Evolutionary conservation across 2,329 filamentous ascomycete species (phyloP), one percentile per base, ranked within the genome.

Genomic region (Bipolaris victoriae): DNA sequence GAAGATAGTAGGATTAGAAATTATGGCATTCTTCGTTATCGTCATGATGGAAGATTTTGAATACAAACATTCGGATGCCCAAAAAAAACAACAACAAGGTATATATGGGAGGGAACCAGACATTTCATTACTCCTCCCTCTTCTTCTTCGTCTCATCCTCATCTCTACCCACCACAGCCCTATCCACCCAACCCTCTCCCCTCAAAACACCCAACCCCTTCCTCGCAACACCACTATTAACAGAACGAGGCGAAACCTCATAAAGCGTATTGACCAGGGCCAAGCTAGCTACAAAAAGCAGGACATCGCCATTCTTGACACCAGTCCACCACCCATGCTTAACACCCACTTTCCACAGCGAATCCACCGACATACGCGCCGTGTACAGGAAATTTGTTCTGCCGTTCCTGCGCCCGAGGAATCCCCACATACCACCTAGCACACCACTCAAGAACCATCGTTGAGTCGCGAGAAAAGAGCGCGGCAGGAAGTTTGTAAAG

Each of bases 361-460:
- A 91, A 73, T 96, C 90, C 29, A 97, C 81, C 58, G 89, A 92
- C n/a, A 88, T 80, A 2, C 93, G 84, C 29, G 90, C 86, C 62
- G 86, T 88, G 76, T 95, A 95, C 59, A 97, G 68, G 76, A 96
- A 96, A 52, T 91, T 84, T 1, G 83, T 82, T 85, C 58, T 60
- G 2, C 75, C 69, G 20, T 83, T 80, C 48, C 81, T 80, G 43
- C 88, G 82, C 71, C 92, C 89, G 1, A 97, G 78, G 75, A 90
- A 90, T 0, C 90, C 91, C 88, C 93, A 97, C 24, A 95, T 77
- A 0, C 95, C 95, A 1, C 90, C 92, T 1, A 96, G 70, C 74
- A 94, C 90, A 7, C 95, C 94, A 50, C 91, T 91, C 0, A 97
- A 81, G 82, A 96, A 97, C 83, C 95, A 96, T 20, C 95, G 86